Conservation (phyloP, 2,329 filamentous ascomycete species). For the Xylariaceae sp. region DNA sequence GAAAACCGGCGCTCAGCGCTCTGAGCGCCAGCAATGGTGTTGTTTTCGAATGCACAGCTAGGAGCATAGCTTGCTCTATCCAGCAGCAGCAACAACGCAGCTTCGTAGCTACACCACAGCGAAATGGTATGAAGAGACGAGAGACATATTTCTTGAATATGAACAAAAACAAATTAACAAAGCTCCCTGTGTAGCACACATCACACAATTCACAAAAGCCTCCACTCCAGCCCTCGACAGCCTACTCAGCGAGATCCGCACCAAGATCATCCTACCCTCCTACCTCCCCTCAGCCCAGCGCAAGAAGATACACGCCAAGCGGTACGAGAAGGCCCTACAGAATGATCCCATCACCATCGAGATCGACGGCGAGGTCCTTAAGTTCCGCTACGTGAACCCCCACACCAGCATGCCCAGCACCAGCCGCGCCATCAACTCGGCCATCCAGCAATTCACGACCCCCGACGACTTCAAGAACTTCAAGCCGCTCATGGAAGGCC, state of each 20-base stretch:
- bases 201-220: conserved; percentile 47
- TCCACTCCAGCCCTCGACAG: conserved; percentile 51
- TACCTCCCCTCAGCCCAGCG: conserved; percentile 53
- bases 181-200: conserved; percentile 20
- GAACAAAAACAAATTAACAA: not conserved
- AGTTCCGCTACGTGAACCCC: conserved; percentile 46
- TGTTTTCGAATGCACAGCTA: conserved; percentile 20
- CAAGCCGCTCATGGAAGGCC: conserved; percentile 48
- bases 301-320: conserved; percentile 47
- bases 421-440: conserved; percentile 34
- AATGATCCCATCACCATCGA: conserved; percentile 55
- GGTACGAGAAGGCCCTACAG: conserved; percentile 45
- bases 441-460: conserved; percentile 44
- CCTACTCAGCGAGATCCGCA: conserved; percentile 50
- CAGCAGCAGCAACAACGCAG: conserved; percentile 22
- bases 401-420: conserved; percentile 40
- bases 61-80: conserved; percentile 23
- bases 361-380: conserved; percentile 52
- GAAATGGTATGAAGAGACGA: conserved; percentile 23
- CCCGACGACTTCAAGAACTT: conserved; percentile 51
- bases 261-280: conserved; percentile 58
- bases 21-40: conserved; percentile 23
- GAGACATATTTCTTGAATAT: not conserved
- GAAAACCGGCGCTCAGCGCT: conserved; percentile 25
- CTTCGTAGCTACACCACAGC: conserved; percentile 26